Conservation (phyloP, 306 rosid genomes). For the Astragalus membranaceus region DNA sequence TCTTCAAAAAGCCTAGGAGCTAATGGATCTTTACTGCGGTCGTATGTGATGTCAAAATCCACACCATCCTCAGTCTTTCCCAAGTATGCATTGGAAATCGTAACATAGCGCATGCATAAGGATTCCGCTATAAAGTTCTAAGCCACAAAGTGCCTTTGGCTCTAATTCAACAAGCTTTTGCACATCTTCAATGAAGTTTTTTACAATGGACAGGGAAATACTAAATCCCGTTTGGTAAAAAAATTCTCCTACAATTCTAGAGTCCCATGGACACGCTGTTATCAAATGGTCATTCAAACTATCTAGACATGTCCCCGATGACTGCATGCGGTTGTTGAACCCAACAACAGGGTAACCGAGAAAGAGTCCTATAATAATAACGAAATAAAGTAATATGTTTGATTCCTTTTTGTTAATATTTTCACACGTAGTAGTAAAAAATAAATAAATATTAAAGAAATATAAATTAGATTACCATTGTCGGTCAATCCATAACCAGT, state of each 20-base stretch:
- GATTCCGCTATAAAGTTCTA: slow-evolving; percentile 49
- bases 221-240: slow-evolving; percentile 54
- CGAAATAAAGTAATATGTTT: no score
- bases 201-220: slow-evolving; percentile 25
- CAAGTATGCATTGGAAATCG: slow-evolving; percentile 45
- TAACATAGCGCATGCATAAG: slow-evolving; percentile 66
- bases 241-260: slow-evolving; percentile 38
- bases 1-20: slow-evolving; percentile 52
- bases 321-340: slow-evolving; percentile 37
- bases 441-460: background rate
- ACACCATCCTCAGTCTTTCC: slow-evolving; percentile 48
- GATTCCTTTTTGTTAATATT: no score
- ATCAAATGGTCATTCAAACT: slow-evolving; percentile 17
- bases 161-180: slow-evolving; percentile 46
- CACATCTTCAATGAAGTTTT: slow-evolving; percentile 51
- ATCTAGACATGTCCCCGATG: slow-evolving; percentile 60
- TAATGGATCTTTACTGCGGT: slow-evolving; percentile 46
- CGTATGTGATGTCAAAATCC: slow-evolving; percentile 60
- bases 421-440: background rate
- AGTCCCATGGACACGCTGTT: slow-evolving; percentile 56
- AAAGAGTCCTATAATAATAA: slow-evolving; percentile 12
- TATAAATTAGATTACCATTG: slow-evolving; percentile 36
- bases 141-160: slow-evolving; percentile 52
- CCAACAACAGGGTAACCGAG: slow-evolving; percentile 53
- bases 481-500: slow-evolving; percentile 51